Base-by-base conservation (phyloP, 2,329 filamentous ascomycete species). In the Alternaria sp. region DNA sequence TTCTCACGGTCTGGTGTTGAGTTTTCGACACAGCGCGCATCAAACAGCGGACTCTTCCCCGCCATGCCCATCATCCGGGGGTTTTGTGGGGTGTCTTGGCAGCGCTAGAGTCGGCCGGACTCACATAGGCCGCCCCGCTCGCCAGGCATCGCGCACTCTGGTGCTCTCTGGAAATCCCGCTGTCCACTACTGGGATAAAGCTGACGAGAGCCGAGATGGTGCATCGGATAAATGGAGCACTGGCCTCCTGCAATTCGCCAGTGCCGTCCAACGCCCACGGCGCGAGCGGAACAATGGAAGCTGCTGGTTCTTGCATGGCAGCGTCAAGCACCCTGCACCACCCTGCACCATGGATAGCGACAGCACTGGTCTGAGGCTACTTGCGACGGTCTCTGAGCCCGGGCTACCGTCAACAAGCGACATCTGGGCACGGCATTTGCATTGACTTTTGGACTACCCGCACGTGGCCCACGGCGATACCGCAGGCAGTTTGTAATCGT, bases 211-310 rank as follows among this genome's bases (percentile, higher is more conserved):
- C 65, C 65, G 64, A 69, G 63, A 57, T 61, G 57, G 47, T 50
- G 30, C 46, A 54, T 71, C 76, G 76, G 75, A 61, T 78, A 76
- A 78, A 79, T 59, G 76, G 76, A 77, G 64, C 54, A 59, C 55
- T 59, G 56, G 46, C 44, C 43, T 36, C 17, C 56, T 68, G 63
- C 68, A 36, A 78, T 75, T 78, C 70, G 74, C 57, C 56, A 63
- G 55, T 58, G 64, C 58, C 59, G 54, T 57, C 63, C 57, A 51
- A 49, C 64, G 15, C 19, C 32, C 43, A 57, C 15, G 28, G 28
- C 32, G 36, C 52, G 51, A 58, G 52, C 65, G 67, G 70, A 65
- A 67, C 65, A 72, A 71, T 61, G 69, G 66, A 66, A 62, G 50
- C 50, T 51, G 57, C 59, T 57, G 25, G 28, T 50, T 19, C 44